Conservation (phyloP, 257 asterid species). For the Salvia hispanica region DNA sequence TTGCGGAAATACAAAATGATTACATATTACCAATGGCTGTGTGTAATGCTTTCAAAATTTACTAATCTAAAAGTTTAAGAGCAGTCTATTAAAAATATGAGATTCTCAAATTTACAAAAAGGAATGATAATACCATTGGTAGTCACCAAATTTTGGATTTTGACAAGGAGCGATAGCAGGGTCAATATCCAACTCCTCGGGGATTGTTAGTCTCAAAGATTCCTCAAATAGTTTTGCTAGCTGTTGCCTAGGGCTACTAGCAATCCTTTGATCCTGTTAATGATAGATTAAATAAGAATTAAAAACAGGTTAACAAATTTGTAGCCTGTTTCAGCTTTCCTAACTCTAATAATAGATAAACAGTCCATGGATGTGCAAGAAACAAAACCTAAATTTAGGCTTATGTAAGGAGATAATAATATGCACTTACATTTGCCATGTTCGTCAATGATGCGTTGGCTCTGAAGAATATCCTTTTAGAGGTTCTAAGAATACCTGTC, state of each 20-base stretch:
- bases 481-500: constrained; percentile 63
- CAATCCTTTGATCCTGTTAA: constrained; percentile 49
- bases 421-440: constrained; percentile 66
- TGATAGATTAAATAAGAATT: constrained; percentile 20
- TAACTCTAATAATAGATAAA: constrained; percentile 2
- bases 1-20: not conserved
- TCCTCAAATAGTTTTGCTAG: constrained; percentile 59
- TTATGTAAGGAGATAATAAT: not conserved
- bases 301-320: not conserved
- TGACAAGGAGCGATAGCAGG: constrained; percentile 76
- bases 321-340: constrained; percentile 4
- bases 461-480: constrained; percentile 44
- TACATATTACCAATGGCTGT: constrained; percentile 2
- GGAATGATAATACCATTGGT: constrained; percentile 68
- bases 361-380: not conserved
- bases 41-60: not conserved
- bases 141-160: constrained; percentile 72
- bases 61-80: constrained; percentile 1
- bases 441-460: constrained; percentile 42
- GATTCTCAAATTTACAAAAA: not conserved
- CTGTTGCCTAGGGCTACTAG: constrained; percentile 67
- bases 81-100: not conserved
- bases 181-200: constrained; percentile 56
- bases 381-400: not conserved
- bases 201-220: constrained; percentile 59